phyloP scores from a whole-genome alignment of 2,329 filamentous ascomycete genomes.

The Alternaria sp. region DNA sequence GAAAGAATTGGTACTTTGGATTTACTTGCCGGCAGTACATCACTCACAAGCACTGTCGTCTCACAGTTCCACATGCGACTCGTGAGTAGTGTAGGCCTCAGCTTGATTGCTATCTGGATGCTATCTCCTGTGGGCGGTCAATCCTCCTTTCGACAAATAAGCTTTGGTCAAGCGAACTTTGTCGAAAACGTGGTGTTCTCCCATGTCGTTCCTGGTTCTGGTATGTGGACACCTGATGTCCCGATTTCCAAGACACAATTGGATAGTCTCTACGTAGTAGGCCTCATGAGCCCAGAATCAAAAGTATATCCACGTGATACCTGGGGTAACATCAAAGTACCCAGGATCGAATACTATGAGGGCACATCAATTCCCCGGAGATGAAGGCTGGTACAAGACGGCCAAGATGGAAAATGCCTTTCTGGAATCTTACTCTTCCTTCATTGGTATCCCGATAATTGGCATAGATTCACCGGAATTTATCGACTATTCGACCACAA shows the following conservation, averaged over 20 bases:
- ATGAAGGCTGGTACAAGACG: background rate
- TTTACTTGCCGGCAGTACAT: background rate
- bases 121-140: background rate
- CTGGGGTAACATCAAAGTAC: background rate
- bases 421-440: background rate
- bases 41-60: background rate
- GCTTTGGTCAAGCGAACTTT: background rate
- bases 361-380: background rate
- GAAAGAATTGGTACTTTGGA: background rate
- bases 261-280: background rate
- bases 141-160: background rate
- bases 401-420: too few relatives aligned
- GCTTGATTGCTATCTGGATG: background rate
- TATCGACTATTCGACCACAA: background rate
- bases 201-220: background rate
- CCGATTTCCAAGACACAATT: background rate
- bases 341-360: background rate
- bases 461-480: background rate
- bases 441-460: background rate
- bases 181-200: rapidly evolving
- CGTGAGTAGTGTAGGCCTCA: background rate
- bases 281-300: background rate
- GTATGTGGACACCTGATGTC: background rate
- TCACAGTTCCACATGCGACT: background rate
- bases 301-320: background rate